These are phyloP conservation scores for Gloeopeniophorella convolvens DNA, from an alignment of 768 basidiomycete species.

Conservation along the genomic window DNA sequence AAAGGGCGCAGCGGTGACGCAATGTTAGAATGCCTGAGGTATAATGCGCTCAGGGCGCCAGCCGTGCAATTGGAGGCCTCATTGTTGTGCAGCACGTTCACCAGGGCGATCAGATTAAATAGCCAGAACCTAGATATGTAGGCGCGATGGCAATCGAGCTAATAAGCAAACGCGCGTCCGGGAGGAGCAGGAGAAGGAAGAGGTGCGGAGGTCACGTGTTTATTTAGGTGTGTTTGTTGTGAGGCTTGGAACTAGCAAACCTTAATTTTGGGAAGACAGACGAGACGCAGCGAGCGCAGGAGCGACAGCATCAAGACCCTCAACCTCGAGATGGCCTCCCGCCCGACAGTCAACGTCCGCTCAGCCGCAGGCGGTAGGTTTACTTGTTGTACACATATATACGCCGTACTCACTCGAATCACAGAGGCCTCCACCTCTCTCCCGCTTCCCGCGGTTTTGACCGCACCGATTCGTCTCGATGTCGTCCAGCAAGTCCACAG, in stretches of 20 bases:
- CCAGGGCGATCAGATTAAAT: too few relatives aligned
- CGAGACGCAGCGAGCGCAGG: not conserved
- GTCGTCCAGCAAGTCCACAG: constrained; percentile 99
- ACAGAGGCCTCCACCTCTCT: constrained; percentile 82
- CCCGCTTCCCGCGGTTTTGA: constrained; percentile 91
- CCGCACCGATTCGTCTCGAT: constrained; percentile 97
- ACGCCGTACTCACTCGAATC: not conserved
- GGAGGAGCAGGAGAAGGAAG: too few relatives aligned
- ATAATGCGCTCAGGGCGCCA: too few relatives aligned
- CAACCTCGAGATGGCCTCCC: constrained; percentile 65
- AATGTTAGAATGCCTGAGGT: too few relatives aligned
- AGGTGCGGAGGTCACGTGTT: not conserved
- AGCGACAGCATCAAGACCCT: not conserved
- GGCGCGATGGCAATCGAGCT: too few relatives aligned
- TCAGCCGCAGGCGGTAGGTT: constrained; percentile 64
- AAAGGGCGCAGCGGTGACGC: too few relatives aligned
- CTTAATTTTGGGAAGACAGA: constrained; percentile 6
- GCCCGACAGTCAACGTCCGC: constrained; percentile 86
- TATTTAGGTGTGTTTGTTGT: constrained; percentile 9
- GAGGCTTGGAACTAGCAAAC: constrained; percentile 22
- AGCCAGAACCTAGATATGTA: too few relatives aligned
- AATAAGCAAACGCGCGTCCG: too few relatives aligned
- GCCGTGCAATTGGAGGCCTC: too few relatives aligned
- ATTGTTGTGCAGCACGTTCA: too few relatives aligned
- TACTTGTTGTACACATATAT: not conserved